Percentiles rank a stretch among this genome's conserved stretches.
phyloP scores from a whole-genome alignment of 345 rosid genomes.

The Linum tenue region DNA sequence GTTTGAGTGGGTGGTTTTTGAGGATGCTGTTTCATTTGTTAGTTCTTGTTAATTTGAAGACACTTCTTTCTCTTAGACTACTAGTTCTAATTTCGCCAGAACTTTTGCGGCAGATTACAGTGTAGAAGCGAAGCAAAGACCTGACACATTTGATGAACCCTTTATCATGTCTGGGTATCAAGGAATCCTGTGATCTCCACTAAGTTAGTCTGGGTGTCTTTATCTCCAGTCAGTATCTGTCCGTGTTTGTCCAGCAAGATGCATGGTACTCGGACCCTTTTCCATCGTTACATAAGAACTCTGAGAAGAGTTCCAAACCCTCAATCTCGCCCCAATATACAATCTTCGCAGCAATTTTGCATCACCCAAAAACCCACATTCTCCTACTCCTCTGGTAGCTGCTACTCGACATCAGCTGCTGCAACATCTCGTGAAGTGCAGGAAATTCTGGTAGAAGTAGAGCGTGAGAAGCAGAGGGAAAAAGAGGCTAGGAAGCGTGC shows the following conservation, averaged over 20 bases:
- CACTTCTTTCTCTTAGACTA: too few species aligned
- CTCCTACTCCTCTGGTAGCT: slow-evolving; percentile 20
- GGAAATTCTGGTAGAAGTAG: slow-evolving; percentile 50
- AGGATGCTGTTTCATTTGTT: too few species aligned
- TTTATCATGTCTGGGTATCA: background rate
- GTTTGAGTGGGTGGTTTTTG: too few species aligned
- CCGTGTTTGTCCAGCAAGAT: background rate
- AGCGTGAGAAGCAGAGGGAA: slow-evolving; percentile 65
- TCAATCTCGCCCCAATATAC: slow-evolving; percentile 9
- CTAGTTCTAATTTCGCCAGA: too few species aligned
- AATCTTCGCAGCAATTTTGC: slow-evolving; percentile 14
- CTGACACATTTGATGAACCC: background rate
- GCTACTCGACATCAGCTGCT: slow-evolving; percentile 29
- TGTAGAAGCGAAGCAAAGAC: too few species aligned
- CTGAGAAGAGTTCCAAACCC: slow-evolving; percentile 3
- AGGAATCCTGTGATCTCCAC: background rate
- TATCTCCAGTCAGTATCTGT: background rate
- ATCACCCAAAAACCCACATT: slow-evolving; percentile 20
- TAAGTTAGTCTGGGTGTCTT: background rate
- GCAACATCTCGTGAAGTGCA: slow-evolving; percentile 23
- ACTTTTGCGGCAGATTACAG: too few species aligned
- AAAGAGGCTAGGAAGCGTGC: slow-evolving; percentile 53
- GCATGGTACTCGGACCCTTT: slow-evolving; percentile 11
- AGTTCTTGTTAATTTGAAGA: too few species aligned
- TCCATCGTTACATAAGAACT: slow-evolving; percentile 12